Conservation (phyloP, 768 basidiomycete genomes). For the Xerocomus brunneocitrinus region DNA sequence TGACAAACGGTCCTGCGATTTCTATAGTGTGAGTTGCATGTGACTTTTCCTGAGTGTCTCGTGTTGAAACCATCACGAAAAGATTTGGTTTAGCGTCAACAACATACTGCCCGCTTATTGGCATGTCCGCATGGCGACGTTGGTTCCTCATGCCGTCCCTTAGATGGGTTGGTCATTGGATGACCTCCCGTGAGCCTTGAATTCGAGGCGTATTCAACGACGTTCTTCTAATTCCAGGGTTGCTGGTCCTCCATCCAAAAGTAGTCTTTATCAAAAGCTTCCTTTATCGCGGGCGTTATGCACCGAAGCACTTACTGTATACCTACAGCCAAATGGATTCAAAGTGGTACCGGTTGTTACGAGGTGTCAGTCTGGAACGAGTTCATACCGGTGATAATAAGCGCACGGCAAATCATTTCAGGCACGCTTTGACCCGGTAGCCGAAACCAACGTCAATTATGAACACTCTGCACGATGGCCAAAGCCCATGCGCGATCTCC, state of each 20-base stretch:
- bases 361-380: background rate
- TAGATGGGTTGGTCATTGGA: background rate
- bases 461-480: constrained; percentile 42
- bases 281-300: background rate
- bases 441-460: constrained; percentile 7
- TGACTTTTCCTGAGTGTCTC: background rate
- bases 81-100: constrained; percentile 15
- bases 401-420: background rate
- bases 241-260: background rate
- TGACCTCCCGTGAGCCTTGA: background rate
- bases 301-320: background rate
- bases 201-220: background rate
- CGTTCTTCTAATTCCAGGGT: background rate
- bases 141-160: background rate
- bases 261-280: background rate
- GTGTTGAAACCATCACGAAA: background rate
- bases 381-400: background rate
- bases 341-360: background rate
- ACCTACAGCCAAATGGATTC: background rate
- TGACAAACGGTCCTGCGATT: constrained; percentile 21
- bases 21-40: constrained; percentile 18
- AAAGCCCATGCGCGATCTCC: constrained; percentile 63
- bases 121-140: background rate
- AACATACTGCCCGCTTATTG: constrained; percentile 15
- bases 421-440: background rate